Base-by-base conservation (phyloP, 768 basidiomycete species). In the Podaxis sp. region DNA sequence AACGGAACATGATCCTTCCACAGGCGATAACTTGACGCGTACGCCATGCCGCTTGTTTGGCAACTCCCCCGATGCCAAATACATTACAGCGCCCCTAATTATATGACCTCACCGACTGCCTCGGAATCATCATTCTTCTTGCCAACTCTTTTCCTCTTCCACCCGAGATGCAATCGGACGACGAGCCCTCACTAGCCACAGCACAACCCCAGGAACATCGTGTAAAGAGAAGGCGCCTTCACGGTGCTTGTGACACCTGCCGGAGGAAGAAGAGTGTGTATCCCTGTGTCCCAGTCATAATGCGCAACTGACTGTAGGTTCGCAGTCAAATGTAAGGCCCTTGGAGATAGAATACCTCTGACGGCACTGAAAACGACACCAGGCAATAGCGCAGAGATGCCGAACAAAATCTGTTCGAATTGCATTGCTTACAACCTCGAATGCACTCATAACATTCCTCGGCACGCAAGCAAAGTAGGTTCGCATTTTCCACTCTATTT, bases 361-460 rank as follows among this genome's bases (percentile, higher is more conserved):
- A 4, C 9, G 24, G 22, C 15, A 52, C 19, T 52, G 42, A 42
- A 39, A 52, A 15, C 0, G 39, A 11, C 46, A 11, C 17, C 51
- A 85, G 85, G 86, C 64, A 84, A 90, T 64, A 89, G 88, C 66
- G 84, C 84, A 19, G 82, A 79, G 61, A 84, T 81, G 80, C 81
- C 81, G 4, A 75, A 76, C 2, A 83, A 82, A 28, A 71, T 74
- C 42, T 89, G 87, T 68, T 79, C 86, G 0, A 87, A 86, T 65
- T 89, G 87, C 67, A 75, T 77, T 0, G 67, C 77, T 1, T 81
- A 78, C 49, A 75, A 74, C 44, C 74, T 79, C 1, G 75, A 80
- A 42, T 89, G 87, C 68, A 84, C 81, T 3, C 87, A 88, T 66
- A 67, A 80, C 39, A 80, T 82, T 64, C 82, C 82, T n/a, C 74